phyloP scores from a whole-genome alignment of 768 basidiomycete species.

The Suillus fuscotomentosus region DNA sequence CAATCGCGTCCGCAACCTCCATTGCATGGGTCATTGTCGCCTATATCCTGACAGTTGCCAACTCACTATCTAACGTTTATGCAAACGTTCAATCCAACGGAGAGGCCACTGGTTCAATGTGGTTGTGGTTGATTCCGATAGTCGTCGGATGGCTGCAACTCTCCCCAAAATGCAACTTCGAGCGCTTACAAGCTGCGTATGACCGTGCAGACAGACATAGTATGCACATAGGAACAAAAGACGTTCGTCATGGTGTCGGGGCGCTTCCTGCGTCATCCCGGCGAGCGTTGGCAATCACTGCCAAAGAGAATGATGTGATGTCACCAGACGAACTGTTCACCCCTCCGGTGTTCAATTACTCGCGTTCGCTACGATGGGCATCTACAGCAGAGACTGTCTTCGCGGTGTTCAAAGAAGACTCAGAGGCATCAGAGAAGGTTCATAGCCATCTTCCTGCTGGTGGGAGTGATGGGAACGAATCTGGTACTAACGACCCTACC shows the following conservation, averaged over 20 bases:
- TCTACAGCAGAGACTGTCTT: not conserved
- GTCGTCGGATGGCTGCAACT: constrained; percentile 36
- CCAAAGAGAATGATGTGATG: constrained; percentile 11
- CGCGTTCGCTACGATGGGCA: constrained; percentile 6
- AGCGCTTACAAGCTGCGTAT: constrained; percentile 25
- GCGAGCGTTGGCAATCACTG: not conserved
- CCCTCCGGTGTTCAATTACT: constrained; percentile 7
- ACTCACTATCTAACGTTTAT: constrained; percentile 16
- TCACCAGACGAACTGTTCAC: constrained; percentile 2
- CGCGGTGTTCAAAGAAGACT: not conserved
- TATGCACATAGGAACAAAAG: not conserved
- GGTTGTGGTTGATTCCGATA: constrained; percentile 37
- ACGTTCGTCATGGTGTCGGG: not conserved
- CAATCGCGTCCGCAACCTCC: constrained; percentile 29
- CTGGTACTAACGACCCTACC: no score
- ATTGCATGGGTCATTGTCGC: constrained; percentile 36
- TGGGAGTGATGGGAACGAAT: not conserved
- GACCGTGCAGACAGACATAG: constrained; percentile 25
- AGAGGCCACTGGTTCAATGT: constrained; percentile 25
- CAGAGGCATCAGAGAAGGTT: not conserved
- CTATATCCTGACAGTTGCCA: constrained; percentile 27
- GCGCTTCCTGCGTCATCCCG: not conserved
- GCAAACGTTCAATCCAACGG: constrained; percentile 1
- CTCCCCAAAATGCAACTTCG: constrained; percentile 32
- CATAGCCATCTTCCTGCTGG: not conserved